A percentile compares a stretch with the other conserved stretches of the same genome.
Evolutionary conservation across 2,329 filamentous ascomycete species (phyloP).

Genomic region (Colletotrichum viniferum): DNA sequence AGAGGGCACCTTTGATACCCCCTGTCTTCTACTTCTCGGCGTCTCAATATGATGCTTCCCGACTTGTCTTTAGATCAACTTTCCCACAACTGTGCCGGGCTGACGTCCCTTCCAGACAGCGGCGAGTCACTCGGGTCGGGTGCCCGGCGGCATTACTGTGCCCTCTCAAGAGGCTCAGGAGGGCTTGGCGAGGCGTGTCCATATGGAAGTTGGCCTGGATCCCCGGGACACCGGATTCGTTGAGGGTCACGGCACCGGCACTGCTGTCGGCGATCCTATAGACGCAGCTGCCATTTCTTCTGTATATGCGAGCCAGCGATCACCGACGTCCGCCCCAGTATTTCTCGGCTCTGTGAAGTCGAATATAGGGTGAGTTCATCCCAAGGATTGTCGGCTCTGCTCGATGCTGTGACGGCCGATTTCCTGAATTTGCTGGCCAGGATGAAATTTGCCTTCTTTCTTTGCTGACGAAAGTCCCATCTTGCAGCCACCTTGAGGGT

Average conservation of each 20-base stretch:
- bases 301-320: slow-evolving; percentile 24
- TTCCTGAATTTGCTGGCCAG: not conserved
- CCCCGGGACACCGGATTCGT: slow-evolving; percentile 15
- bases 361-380: slow-evolving; percentile 12
- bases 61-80: not conserved
- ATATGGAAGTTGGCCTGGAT: not conserved
- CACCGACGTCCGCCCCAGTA: slow-evolving; percentile 23
- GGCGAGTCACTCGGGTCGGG: slow-evolving; percentile 36
- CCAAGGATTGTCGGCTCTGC: not conserved
- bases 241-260: slow-evolving; percentile 26
- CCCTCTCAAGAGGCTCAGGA: slow-evolving; percentile 41
- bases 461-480: not conserved
- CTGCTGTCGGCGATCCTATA: slow-evolving; percentile 44
- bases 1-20: not conserved
- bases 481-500: slow-evolving; percentile 27
- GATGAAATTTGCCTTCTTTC: not conserved
- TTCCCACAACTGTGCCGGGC: not conserved
- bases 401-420: not conserved
- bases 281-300: slow-evolving; percentile 29
- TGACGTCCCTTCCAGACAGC: not conserved
- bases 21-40: not conserved
- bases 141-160: slow-evolving; percentile 36
- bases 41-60: not conserved
- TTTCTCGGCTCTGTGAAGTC: slow-evolving; percentile 30
- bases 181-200: slow-evolving; percentile 23